Base-by-base conservation (phyloP, 208 protist species). In the Naegleria fowleri region DNA sequence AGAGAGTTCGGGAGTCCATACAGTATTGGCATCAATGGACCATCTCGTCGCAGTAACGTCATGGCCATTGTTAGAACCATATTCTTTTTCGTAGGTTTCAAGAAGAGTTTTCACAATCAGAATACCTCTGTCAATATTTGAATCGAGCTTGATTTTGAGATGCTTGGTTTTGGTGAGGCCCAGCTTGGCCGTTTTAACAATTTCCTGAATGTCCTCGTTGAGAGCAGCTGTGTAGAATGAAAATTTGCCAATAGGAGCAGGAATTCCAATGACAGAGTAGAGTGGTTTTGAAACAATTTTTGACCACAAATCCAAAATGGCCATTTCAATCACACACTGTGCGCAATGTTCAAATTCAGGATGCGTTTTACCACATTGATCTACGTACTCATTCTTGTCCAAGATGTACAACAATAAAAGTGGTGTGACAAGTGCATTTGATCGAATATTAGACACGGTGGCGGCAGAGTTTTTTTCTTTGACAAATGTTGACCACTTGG, bases 1-100 rank as follows among this genome's bases (percentile, higher is more conserved):
- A 2, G 79, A 43, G 40, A 15, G 16, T 48, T 40, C 33, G 15
- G 90, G 90, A 39, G 79, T 91, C 90, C 90, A 91, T 52, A 83
- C 75, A 11, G 90, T 0, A 59, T 91, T 91, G 48, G 90, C 90
- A 88, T 91, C 90, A 16, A 91, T 38, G 22, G 43, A 86, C 90
- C 90, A 91, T 25, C 79, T 15, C 7, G 16, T 22, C 3, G n/a
- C 33, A 25, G 15, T 22, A 0, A 41, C 6, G 11, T 40, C 41
- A 83, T 39, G 1, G 43, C 43, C 41, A 83, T 39, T 0, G 43
- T 7, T 48, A 7, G 7, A 1, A 40, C 9, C 29, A 83, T 83
- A n/a, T 25, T 16, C 41, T 29, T 52, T 52, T 33, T 52, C 41
- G 5, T 67, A 67, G 7, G 22, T 36, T 0, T 88, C 40, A 59